A percentile compares a stretch with the other conserved stretches of the same genome.
These are phyloP conservation scores for Kwoniella botswanensis DNA, from an alignment of 768 basidiomycete species.

Conservation along the genomic window DNA sequence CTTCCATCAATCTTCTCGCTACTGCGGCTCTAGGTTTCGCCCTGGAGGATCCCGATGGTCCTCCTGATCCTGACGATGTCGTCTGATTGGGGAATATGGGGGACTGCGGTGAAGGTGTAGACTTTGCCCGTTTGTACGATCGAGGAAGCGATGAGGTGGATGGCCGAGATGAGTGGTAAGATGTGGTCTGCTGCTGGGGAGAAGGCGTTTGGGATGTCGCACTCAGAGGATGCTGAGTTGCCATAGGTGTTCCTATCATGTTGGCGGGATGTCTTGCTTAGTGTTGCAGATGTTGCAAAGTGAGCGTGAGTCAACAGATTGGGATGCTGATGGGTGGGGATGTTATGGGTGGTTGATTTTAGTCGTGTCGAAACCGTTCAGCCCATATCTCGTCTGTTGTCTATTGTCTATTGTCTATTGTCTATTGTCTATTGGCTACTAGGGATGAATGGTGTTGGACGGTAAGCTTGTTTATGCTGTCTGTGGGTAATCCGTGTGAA, in stretches of 20 bases:
- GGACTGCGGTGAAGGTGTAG: constrained; percentile 30
- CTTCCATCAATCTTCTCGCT: constrained; percentile 16
- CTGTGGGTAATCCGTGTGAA: no score
- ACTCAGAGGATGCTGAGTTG: not conserved
- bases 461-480: no score
- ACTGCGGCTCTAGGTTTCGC: constrained; percentile 14
- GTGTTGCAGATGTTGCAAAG: not conserved
- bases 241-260: constrained; percentile 14
- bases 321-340: no score
- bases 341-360: not conserved
- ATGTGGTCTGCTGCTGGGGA: constrained; percentile 4
- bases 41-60: constrained; percentile 8
- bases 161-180: constrained; percentile 21
- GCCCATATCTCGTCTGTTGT: constrained; percentile 1
- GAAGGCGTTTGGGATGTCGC: constrained; percentile 11
- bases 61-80: constrained; percentile 4
- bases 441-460: not conserved
- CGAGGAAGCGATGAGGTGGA: constrained; percentile 26
- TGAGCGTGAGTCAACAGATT: no score
- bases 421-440: not conserved
- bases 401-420: not conserved
- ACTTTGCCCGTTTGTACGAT: constrained; percentile 35
- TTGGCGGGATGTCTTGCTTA: constrained; percentile 4
- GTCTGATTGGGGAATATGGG: constrained; percentile 1
- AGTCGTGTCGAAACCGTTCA: not conserved